These are phyloP conservation scores for Microthyrium microscopicum DNA, from an alignment of 2,329 filamentous ascomycete species.

Conservation along the genomic window DNA sequence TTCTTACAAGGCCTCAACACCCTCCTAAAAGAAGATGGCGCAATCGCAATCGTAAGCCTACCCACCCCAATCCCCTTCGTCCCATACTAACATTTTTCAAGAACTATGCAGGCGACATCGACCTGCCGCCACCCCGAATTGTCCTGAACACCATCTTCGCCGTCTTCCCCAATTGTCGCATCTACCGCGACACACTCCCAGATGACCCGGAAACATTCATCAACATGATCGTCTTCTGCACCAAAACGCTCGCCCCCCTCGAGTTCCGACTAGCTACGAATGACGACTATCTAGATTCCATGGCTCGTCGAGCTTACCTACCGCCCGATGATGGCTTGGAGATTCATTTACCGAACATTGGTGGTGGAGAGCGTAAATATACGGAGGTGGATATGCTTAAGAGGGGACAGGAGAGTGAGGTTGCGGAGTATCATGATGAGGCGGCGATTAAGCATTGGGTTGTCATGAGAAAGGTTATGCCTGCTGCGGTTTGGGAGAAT, in stretches of 20 bases:
- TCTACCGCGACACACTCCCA: slow-evolving; percentile 58
- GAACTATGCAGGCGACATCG: slow-evolving; percentile 91
- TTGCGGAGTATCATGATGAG: slow-evolving; percentile 55
- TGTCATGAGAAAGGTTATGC: slow-evolving; percentile 77
- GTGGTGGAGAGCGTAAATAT: slow-evolving; percentile 18
- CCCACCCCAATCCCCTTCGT: not conserved
- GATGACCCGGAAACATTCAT: slow-evolving; percentile 53
- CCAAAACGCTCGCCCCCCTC: slow-evolving; percentile 38
- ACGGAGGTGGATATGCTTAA: slow-evolving; percentile 37
- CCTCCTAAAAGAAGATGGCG: slow-evolving; percentile 61
- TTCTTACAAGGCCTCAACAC: slow-evolving; percentile 57
- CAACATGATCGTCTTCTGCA: slow-evolving; percentile 94
- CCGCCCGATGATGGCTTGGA: slow-evolving; percentile 56
- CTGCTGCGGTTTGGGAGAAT: slow-evolving; percentile 64
- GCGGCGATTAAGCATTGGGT: slow-evolving; percentile 77
- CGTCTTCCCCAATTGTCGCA: slow-evolving; percentile 77
- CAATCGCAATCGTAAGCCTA: slow-evolving; percentile 64
- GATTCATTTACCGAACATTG: slow-evolving; percentile 19
- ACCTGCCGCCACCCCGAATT: slow-evolving; percentile 56
- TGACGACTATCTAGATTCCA: slow-evolving; percentile 56
- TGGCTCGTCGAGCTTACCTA: slow-evolving; percentile 52
- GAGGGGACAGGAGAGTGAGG: slow-evolving; percentile 45
- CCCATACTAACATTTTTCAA: slow-evolving; percentile 18
- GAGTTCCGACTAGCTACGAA: slow-evolving; percentile 49
- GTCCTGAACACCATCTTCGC: slow-evolving; percentile 66